Conservation (phyloP, 164 flowering plant genomes). For the Cinnamomum micranthum region DNA sequence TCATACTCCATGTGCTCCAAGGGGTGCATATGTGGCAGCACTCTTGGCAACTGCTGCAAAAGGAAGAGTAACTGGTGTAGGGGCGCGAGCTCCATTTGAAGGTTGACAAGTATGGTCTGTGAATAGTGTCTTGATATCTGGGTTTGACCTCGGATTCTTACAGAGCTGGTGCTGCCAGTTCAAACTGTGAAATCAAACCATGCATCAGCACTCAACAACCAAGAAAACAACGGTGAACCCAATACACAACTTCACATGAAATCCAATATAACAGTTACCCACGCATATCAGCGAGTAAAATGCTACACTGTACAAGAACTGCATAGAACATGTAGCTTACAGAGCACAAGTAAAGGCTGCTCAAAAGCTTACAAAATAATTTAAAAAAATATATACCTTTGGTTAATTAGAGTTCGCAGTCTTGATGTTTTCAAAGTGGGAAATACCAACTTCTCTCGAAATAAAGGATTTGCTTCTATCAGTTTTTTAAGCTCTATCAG, state of each 20-base stretch:
- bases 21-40: conserved; percentile 52
- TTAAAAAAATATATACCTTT: conserved; percentile 45
- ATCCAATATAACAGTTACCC: background rate
- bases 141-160: conserved; percentile 86
- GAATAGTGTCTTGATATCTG: conserved; percentile 87
- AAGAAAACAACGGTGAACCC: background rate
- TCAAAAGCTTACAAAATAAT: background rate
- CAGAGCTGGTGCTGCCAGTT: conserved; percentile 98
- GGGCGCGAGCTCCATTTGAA: conserved; percentile 73
- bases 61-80: conserved; percentile 67
- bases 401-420: conserved; percentile 78
- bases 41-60: conserved; percentile 68
- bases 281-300: background rate
- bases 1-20: conserved; percentile 77
- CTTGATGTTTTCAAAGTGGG: conserved; percentile 76
- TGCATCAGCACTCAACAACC: conserved; percentile 11
- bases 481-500: conserved; percentile 75
- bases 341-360: background rate
- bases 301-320: background rate
- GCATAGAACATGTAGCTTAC: background rate
- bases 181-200: conserved; percentile 44
- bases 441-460: conserved; percentile 78
- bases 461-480: conserved; percentile 87
- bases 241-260: background rate
- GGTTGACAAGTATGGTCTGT: conserved; percentile 77